phyloP scores from a whole-genome alignment of 1,284 basidiomycete genomes.

The Rugosomyces carneus region DNA sequence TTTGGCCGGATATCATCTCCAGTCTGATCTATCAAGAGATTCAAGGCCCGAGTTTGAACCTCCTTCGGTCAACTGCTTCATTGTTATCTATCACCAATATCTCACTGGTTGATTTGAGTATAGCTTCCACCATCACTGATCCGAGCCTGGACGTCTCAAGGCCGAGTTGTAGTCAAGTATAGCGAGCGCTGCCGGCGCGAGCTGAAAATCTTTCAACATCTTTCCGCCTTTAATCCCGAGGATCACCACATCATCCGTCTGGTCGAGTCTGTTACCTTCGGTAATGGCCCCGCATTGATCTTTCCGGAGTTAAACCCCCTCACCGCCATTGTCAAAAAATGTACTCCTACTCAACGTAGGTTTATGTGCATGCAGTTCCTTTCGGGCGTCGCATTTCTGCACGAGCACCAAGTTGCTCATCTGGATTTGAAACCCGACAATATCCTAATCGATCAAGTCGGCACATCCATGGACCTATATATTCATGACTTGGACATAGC shows the following conservation, averaged over 20 bases:
- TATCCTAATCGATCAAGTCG: not conserved
- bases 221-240: not conserved
- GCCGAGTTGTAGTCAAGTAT: not conserved
- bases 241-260: not conserved
- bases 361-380: not conserved
- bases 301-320: not conserved
- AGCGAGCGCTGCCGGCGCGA: not conserved
- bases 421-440: not conserved
- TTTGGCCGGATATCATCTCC: no score
- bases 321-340: not conserved
- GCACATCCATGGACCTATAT: not conserved
- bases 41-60: no score
- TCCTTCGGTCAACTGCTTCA: no score
- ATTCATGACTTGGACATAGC: not conserved
- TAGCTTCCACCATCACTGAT: no score
- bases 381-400: not conserved
- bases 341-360: not conserved
- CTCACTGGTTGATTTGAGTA: no score
- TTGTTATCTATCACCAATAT: no score
- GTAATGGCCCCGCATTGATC: not conserved
- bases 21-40: no score
- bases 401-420: not conserved
- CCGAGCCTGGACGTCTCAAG: no score
- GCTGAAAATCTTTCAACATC: not conserved
- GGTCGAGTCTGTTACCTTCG: not conserved